A percentile compares a stretch with the other conserved stretches of the same genome.
Conservation (phyloP, 352 stramenopile genomes). For the Peronosclerospora sorghi region DNA sequence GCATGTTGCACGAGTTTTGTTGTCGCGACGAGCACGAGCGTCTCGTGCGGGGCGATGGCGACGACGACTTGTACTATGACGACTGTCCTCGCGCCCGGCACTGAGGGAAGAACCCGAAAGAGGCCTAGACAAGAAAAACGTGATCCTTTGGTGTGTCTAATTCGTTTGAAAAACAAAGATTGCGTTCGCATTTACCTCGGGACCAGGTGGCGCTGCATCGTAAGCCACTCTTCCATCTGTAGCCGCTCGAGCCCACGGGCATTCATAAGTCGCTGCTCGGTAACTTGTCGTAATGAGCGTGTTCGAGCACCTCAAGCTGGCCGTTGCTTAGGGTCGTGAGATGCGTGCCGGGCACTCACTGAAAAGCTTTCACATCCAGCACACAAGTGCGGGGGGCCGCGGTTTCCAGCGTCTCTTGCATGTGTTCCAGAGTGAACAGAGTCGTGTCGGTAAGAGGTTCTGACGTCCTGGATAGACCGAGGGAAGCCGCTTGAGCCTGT, state of each 20-base stretch:
- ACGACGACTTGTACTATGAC: constrained; percentile 28
- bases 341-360: constrained; percentile 39
- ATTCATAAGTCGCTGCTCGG: constrained; percentile 44
- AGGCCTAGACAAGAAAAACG: too few species aligned
- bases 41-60: constrained; percentile 13
- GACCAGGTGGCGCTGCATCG: constrained; percentile 59
- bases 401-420: constrained; percentile 34
- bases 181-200: too few species aligned
- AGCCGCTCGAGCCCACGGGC: constrained; percentile 49
- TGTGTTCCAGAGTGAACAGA: constrained; percentile 28
- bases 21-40: constrained; percentile 19
- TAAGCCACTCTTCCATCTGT: constrained; percentile 62
- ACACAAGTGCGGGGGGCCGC: constrained; percentile 25
- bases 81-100: constrained; percentile 9
- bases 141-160: too few species aligned
- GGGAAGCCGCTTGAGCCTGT: constrained; percentile 40
- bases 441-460: constrained; percentile 2
- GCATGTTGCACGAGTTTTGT: constrained; percentile 67
- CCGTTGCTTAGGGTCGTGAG: constrained; percentile 50
- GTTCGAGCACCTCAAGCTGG: constrained; percentile 66
- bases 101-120: too few species aligned
- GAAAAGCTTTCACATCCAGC: constrained; percentile 33
- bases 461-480: constrained; percentile 33
- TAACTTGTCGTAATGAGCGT: constrained; percentile 46
- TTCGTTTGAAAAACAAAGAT: too few species aligned